Evolutionary conservation across 176 grass and related monocot genomes (phyloP).

Genomic region (Eremochloa ophiuroides): DNA sequence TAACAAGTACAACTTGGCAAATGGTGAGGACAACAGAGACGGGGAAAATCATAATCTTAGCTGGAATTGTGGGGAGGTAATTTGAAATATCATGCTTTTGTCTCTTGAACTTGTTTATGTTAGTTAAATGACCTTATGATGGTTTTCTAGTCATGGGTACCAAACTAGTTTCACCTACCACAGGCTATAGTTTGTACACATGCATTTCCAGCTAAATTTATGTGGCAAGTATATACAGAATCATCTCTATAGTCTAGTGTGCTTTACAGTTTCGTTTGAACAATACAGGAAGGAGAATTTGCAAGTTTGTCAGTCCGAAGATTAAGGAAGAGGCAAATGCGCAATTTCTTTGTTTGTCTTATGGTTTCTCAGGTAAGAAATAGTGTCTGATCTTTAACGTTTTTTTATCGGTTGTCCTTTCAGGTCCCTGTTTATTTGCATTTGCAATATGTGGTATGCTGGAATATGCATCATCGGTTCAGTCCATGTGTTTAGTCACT

Average conservation of each 20-base stretch:
- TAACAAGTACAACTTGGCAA: constrained; percentile 82
- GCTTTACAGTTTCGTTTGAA: constrained; percentile 25
- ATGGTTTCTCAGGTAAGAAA: constrained; percentile 95
- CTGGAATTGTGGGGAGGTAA: constrained; percentile 97
- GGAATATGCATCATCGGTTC: not conserved
- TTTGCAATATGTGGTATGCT: not conserved
- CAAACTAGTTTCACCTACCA: not conserved
- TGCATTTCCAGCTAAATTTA: not conserved
- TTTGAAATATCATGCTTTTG: constrained; percentile 4
- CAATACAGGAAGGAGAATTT: constrained; percentile 85
- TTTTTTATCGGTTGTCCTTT: not conserved
- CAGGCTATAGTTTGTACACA: not conserved
- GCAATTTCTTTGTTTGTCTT: constrained; percentile 88
- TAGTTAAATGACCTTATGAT: constrained; percentile 19
- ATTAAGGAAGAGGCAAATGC: constrained; percentile 93
- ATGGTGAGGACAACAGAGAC: constrained; percentile 88
- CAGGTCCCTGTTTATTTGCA: not conserved
- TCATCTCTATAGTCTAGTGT: not conserved
- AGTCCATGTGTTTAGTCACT: not conserved
- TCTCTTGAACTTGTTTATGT: constrained; percentile 10
- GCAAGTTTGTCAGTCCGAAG: constrained; percentile 60
- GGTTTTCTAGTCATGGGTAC: constrained; percentile 2
- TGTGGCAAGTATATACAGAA: not conserved
- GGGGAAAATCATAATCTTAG: constrained; percentile 98
- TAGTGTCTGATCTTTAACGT: not conserved